Percentiles rank a stretch among this genome's conserved stretches.
These are phyloP conservation scores for Nannizzia gypsea DNA, from an alignment of 2,329 filamentous ascomycete species.

Conservation along the genomic window DNA sequence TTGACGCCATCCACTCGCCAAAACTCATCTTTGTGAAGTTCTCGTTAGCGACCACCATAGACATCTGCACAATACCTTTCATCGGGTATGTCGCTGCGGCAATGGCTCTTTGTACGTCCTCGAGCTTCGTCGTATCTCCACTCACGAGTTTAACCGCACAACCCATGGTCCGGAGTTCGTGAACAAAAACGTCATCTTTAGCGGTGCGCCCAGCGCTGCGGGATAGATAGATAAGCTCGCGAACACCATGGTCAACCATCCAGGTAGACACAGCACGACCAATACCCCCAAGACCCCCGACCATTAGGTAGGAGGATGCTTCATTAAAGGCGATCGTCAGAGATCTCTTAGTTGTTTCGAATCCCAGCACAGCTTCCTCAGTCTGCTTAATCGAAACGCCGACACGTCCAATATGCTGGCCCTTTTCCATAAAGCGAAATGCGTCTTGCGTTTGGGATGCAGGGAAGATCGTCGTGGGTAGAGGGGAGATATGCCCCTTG, in stretches of 20 bases:
- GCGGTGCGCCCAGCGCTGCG: background rate
- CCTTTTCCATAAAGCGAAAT: constrained; percentile 20
- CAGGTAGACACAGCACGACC: background rate
- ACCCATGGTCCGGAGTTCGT: background rate
- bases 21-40: background rate
- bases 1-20: constrained; percentile 10
- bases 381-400: constrained; percentile 14
- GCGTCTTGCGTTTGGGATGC: constrained; percentile 20
- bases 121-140: background rate
- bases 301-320: background rate
- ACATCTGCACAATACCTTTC: constrained; percentile 8
- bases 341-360: background rate
- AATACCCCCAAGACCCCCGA: background rate
- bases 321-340: no score
- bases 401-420: background rate
- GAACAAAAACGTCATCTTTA: background rate
- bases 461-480: constrained; percentile 20
- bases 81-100: background rate
- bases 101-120: constrained; percentile 6
- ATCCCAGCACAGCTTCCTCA: background rate
- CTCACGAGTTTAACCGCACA: background rate
- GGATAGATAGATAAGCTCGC: background rate
- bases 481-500: constrained; percentile 18
- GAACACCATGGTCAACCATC: background rate
- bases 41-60: constrained; percentile 11